Evolutionary conservation across 129 eudicot species (phyloP).

Genomic region (Pseudognaphalium luteoalbum): DNA sequence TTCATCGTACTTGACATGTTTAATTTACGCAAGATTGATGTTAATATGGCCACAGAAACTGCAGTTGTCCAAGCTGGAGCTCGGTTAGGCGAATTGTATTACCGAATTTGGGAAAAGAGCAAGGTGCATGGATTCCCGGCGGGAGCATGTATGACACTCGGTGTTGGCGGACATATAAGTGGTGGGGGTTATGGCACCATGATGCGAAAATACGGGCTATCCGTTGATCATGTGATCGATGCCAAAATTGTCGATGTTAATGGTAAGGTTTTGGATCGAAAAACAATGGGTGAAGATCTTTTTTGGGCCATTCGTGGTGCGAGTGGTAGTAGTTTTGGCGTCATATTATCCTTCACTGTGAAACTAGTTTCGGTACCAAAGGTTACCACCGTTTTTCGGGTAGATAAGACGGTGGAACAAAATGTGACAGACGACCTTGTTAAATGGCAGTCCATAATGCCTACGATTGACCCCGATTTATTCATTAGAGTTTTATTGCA

Average conservation of each 20-base stretch:
- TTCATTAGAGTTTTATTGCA: slow-evolving; percentile 38
- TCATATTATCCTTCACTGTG: slow-evolving; percentile 36
- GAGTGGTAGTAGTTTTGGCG: slow-evolving; percentile 45
- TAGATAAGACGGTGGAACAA: slow-evolving; percentile 27
- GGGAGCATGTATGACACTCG: slow-evolving; percentile 43
- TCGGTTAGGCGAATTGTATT: slow-evolving; percentile 40
- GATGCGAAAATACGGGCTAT: slow-evolving; percentile 37
- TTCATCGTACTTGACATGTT: slow-evolving; percentile 45
- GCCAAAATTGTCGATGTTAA: slow-evolving; percentile 38
- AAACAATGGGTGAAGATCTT: slow-evolving; percentile 44
- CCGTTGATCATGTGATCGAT: slow-evolving; percentile 43
- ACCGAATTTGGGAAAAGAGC: slow-evolving; percentile 40
- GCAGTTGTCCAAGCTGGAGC: slow-evolving; percentile 46
- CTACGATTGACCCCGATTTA: slow-evolving; percentile 30
- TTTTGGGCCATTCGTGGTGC: slow-evolving; percentile 49
- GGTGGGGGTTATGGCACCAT: slow-evolving; percentile 46
- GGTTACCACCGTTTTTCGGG: slow-evolving; percentile 34
- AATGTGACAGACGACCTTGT: slow-evolving; percentile 31
- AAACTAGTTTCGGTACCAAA: slow-evolving; percentile 35
- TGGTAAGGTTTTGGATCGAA: slow-evolving; percentile 34
- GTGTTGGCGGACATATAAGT: slow-evolving; percentile 43
- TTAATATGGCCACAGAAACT: slow-evolving; percentile 22
- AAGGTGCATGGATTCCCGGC: slow-evolving; percentile 42
- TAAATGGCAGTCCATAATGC: slow-evolving; percentile 26
- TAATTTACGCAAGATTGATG: slow-evolving; percentile 21